A percentile compares a stretch with the other conserved stretches of the same genome.
Conservation (phyloP, 2,329 filamentous ascomycete genomes). For the Epicoccum nigrum region DNA sequence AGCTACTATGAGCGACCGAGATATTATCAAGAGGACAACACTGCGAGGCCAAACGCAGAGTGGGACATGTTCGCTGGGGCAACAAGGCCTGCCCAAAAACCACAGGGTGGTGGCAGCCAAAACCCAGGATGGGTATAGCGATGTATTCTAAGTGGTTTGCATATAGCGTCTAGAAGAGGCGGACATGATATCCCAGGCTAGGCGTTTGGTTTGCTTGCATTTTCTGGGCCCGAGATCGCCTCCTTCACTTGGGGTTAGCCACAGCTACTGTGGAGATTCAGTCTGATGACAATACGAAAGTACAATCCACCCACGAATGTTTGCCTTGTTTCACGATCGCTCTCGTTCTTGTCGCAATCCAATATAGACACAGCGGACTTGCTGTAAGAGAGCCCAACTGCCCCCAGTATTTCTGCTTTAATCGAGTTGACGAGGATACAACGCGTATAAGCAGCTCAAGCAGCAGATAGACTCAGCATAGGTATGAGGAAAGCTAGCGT, state of each 20-base stretch:
- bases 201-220: conserved; percentile 8
- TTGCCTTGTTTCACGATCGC: no score
- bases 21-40: conserved; percentile 8
- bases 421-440: no score
- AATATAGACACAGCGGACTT: no score
- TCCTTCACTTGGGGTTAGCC: neutral
- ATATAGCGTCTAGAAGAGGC: conserved; percentile 6
- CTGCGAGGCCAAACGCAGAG: conserved; percentile 16
- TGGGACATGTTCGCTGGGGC: conserved; percentile 37
- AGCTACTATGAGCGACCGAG: conserved; percentile 15
- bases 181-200: conserved; percentile 15
- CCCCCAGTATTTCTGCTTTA: no score
- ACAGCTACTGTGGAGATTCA: neutral
- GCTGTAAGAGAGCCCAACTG: no score
- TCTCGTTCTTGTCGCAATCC: no score
- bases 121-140: conserved; percentile 8
- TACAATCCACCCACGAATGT: neutral
- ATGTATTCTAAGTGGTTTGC: conserved; percentile 1
- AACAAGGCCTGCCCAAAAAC: conserved; percentile 15
- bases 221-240: neutral
- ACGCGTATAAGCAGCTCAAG: no score
- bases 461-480: no score
- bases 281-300: neutral
- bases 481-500: no score
- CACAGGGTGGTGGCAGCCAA: conserved; percentile 8